These are phyloP conservation scores for Verticillium longisporum DNA, from an alignment of 2,329 filamentous ascomycete genomes.

Conservation along the genomic window DNA sequence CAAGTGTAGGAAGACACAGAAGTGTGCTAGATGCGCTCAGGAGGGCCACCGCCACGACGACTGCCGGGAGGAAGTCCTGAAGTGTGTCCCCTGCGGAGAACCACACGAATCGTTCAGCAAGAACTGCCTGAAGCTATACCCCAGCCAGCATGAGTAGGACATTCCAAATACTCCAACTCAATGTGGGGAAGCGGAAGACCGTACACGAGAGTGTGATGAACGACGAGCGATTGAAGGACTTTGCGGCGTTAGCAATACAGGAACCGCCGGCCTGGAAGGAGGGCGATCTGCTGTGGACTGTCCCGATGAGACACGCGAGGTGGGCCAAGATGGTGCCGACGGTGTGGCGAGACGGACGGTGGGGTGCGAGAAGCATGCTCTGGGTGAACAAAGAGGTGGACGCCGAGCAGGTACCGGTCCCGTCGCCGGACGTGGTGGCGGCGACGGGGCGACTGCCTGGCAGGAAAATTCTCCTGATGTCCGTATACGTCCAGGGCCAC, in stretches of 20 bases:
- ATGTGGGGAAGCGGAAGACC: too few species aligned
- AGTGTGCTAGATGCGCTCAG: slow-evolving; percentile 10
- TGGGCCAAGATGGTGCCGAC: slow-evolving; percentile 11
- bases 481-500: not conserved
- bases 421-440: too few species aligned
- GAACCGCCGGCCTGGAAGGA: slow-evolving; percentile 9
- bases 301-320: slow-evolving; percentile 10
- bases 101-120: too few species aligned
- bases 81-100: too few species aligned
- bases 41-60: slow-evolving; percentile 13
- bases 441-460: not conserved
- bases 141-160: too few species aligned
- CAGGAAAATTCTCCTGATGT: not conserved
- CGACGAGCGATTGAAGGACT: slow-evolving; percentile 9
- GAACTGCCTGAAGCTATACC: too few species aligned
- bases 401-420: slow-evolving; percentile 8
- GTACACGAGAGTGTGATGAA: too few species aligned
- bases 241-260: slow-evolving; percentile 10
- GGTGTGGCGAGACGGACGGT: too few species aligned
- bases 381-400: slow-evolving; percentile 10
- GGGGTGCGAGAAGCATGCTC: slow-evolving; percentile 14
- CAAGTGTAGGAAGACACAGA: too few species aligned
- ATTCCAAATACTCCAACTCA: too few species aligned
- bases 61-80: too few species aligned
- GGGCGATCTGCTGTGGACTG: slow-evolving; percentile 9